Base-by-base conservation (phyloP, 164 flowering plant species). In the Stephania yunnanensis region DNA sequence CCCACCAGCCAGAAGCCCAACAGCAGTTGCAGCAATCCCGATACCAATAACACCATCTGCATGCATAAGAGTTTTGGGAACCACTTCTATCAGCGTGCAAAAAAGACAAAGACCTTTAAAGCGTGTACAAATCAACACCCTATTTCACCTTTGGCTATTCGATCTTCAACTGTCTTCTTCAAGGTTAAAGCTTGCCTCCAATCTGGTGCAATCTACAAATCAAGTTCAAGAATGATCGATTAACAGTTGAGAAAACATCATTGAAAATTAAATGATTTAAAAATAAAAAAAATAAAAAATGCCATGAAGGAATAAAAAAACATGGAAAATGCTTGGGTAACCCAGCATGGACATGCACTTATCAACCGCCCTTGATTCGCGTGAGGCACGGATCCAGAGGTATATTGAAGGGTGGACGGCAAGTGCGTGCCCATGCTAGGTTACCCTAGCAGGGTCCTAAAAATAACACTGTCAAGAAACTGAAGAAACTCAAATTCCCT, bases 11-110 rank as follows among this genome's bases (percentile, higher is more conserved):
- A 89, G 29, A 63, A 92, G 90, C 74, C 98, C 98, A 2, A 87
- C 91, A 1, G 93, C 94, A 79, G 92, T 85, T 15, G 98, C 98
- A 46, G 98, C 86, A 53, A 95, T 92, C 82, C 99, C 99, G 19
- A 93, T 93, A 58, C 99, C 99, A 71, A 93, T 93, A 42, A 92
- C 90, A 70, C 99, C 99, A 85, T 95, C 99, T 94, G 91, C 85
- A 83, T 72, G 42, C 42, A 64, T 4, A 64, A 46, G 46, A 44
- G 55, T 30, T 53, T 63, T 75, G 13, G 69, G 55, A 44, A 72
- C 3, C 15, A 72, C 3, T 10, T 36, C 11, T 4, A 6, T 52
- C 45, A 13, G 19, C 10, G 65, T 15, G 15, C 6, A 74, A 55
- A 70, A 36, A 36, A 63, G 30, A 73, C 7, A 22, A 20, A 19